These are phyloP conservation scores for Aureobasidium sp. DNA, from an alignment of 2,329 filamentous ascomycete genomes.

Conservation along the genomic window DNA sequence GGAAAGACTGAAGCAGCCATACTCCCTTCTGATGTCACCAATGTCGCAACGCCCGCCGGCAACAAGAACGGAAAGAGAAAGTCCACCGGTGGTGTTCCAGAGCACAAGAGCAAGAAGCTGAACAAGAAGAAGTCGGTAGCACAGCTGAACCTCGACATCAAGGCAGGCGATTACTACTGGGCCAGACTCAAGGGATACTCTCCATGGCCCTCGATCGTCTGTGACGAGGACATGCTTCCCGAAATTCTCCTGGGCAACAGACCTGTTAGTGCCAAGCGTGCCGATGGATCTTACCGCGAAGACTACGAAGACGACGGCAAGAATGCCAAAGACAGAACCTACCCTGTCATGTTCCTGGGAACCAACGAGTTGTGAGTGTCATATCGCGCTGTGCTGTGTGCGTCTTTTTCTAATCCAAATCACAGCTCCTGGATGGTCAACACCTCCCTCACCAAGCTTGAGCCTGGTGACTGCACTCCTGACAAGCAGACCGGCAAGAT, in stretches of 20 bases:
- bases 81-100: slow-evolving; percentile 58
- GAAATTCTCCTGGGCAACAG: slow-evolving; percentile 66
- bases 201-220: slow-evolving; percentile 89
- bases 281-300: slow-evolving; percentile 80
- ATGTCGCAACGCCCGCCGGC: slow-evolving; percentile 21
- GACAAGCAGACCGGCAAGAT: slow-evolving; percentile 65
- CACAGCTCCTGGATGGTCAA: slow-evolving; percentile 85
- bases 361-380: slow-evolving; percentile 93
- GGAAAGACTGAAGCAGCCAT: slow-evolving; percentile 16
- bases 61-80: slow-evolving; percentile 39
- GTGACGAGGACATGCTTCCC: slow-evolving; percentile 91
- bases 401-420: slow-evolving; percentile 15
- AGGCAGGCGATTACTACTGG: slow-evolving; percentile 87
- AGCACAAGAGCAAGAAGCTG: slow-evolving; percentile 69
- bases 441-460: slow-evolving; percentile 69
- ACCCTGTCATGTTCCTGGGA: slow-evolving; percentile 87
- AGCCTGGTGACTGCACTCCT: slow-evolving; percentile 60
- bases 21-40: slow-evolving; percentile 13
- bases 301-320: slow-evolving; percentile 85
- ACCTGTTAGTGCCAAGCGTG: slow-evolving; percentile 73
- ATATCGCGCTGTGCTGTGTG: background rate
- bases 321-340: slow-evolving; percentile 75
- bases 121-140: slow-evolving; percentile 78
- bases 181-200: slow-evolving; percentile 92
- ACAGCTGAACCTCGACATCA: slow-evolving; percentile 62